Evolutionary conservation across 2,329 filamentous ascomycete species (phyloP), one percentile per base, ranked within the genome.

Genomic region (Alternaria longipes): DNA sequence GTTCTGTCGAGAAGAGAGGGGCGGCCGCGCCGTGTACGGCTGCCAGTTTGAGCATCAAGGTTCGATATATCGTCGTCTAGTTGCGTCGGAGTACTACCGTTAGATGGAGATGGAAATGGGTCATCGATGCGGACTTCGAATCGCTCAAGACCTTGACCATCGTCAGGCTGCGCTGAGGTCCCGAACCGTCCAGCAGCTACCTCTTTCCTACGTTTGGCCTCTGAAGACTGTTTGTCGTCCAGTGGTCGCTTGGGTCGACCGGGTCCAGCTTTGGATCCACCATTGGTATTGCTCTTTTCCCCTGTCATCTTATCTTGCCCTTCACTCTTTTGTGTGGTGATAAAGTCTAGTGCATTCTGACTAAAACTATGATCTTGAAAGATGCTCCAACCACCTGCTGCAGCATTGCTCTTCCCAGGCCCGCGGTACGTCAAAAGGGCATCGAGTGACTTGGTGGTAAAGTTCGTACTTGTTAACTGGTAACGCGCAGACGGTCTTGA

Each of bases 351-450:
- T 3, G 84, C 83, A 60, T 82, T 83, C 42, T 82, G 81, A 64
- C 84, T 84, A 32, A 84, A 74, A 30, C 80, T 78, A 40, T 89
- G 89, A 60, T 91, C 87, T 5, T 90, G 86, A 74, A 96, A 97
- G 22, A 93, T 85, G 68, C 88, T 87, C 88, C 93, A 97, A 5
- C 91, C 92, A 1, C 92, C 93, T 22, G 87, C 88, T 2, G 91
- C 91, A 1, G 86, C 84, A 73, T 92, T 93, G 42, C 86, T 87
- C 46, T 91, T 85, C 1, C 90, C 88, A 0, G 89, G 82, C 1
- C 93, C 93, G 38, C 89, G 86, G 46, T 89, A 85, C 16, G 89
- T 85, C 16, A 94, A 81, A 42, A 97, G 81, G 2, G 90, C 90
- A 5, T 85, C 83, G 11, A 97, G 81, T 57, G 90, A 94, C 66